Base-by-base conservation (phyloP, 2,329 filamentous ascomycete genomes). In the Knoxdaviesia proteae region DNA sequence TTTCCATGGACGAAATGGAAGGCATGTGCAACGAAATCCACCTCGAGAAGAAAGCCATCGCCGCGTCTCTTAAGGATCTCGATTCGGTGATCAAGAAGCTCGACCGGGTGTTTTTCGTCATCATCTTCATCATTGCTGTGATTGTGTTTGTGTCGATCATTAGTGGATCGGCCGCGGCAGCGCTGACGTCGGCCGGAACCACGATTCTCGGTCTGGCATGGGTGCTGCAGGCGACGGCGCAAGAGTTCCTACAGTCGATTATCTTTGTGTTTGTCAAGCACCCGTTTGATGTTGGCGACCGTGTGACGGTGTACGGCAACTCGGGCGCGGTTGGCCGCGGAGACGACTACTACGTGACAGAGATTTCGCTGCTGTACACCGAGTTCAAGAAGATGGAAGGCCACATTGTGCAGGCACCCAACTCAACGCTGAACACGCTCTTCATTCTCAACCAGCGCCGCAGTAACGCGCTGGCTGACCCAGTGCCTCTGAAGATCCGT, bases 321-420 rank as follows among this genome's bases (percentile, higher is more conserved):
- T 84, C 84, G 0, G 88, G 88, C 47, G 69, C 77, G n/a, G 57
- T 69, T 10, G 69, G 84, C 54, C 73, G 70, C 34, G 87, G 87
- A 39, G 88, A 94, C 51, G 88, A 94, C 53, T 96, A 94, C 60
- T 94, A 93, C 49, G 87, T 96, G 43, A 93, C 92, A 43, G 84
- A 94, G 54, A 92, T 96, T 44, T 81, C 84, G 1, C 68, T 96
- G 1, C 69, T 94, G 10, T 96, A 90, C 57, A 96, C 88, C 9
- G 88, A 94, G 54, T 94, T 94, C 65, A 94, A 94, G 68, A 94
- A 94, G 66, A 88, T 94, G 82, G 80, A 94, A 58, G 88, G 88
- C 2, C 87, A 94, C 52, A 80, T 94, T 30, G 88, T 96, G 0
- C 88, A 94, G 58, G 88, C 88, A 1, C 88, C 88, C 7, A 96